Percentiles rank a stretch among this genome's conserved stretches.
Conservation (phyloP, 2,329 filamentous ascomycete genomes). For the Ascochyta lentis region DNA sequence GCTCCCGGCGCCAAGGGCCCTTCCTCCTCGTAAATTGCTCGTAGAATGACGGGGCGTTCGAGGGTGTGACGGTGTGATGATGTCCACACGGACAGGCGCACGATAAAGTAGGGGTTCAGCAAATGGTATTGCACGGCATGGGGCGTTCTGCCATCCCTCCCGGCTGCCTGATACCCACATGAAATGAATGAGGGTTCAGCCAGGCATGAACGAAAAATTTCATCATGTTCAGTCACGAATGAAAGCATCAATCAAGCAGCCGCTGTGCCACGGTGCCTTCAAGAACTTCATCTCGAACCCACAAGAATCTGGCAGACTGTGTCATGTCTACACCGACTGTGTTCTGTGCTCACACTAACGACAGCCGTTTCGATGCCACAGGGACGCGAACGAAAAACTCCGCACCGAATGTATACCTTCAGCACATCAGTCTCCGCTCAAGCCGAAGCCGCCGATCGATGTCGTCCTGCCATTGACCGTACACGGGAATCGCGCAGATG, state of each 20-base stretch:
- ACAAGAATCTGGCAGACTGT: background rate
- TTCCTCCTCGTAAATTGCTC: slow-evolving; percentile 38
- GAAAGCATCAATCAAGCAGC: slow-evolving; percentile 36
- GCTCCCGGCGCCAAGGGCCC: slow-evolving; percentile 83
- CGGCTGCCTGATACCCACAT: slow-evolving; percentile 42
- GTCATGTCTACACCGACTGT: background rate
- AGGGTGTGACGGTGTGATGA: slow-evolving; percentile 34
- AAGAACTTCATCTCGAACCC: background rate
- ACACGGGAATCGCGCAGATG: background rate
- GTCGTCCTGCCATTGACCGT: background rate
- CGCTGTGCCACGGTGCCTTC: slow-evolving; percentile 19
- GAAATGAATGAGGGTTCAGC: slow-evolving; percentile 40
- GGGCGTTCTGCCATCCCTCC: slow-evolving; percentile 47
- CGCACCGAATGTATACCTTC: background rate
- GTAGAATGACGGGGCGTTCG: slow-evolving; percentile 21
- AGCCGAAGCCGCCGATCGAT: background rate
- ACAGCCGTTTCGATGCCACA: background rate
- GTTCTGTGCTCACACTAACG: background rate
- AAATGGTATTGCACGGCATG: slow-evolving; percentile 49
- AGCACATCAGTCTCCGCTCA: background rate
- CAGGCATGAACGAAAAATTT: slow-evolving; percentile 49
- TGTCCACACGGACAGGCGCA: slow-evolving; percentile 37
- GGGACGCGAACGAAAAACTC: background rate
- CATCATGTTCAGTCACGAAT: slow-evolving; percentile 50
- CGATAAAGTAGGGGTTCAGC: slow-evolving; percentile 43